Evolutionary conservation across 352 stramenopile genomes (phyloP), one percentile per base, ranked within the genome.

Genomic region (Phytophthora constricta): DNA sequence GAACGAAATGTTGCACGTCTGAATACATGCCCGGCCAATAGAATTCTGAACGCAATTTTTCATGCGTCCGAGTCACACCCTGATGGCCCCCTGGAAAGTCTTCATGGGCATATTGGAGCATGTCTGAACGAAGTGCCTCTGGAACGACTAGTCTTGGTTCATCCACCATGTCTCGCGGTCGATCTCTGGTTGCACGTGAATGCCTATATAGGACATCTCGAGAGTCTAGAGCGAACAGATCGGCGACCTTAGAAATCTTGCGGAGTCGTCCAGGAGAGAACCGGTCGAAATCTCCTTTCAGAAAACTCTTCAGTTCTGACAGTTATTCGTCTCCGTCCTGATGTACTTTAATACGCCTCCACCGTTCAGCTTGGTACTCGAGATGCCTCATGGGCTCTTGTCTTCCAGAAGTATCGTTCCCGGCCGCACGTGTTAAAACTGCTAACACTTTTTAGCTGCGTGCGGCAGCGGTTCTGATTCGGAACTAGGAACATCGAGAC

Each of bases 11-110:
- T 47, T n/a, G 13, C 41, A 47, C 41, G 8, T 47, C 41, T 2
- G 41, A 11, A 9, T 47, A 47, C 41, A 47, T 47, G 13, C 41
- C 41, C 5, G 41, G 41, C 41, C 41, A 47, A 17, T 47, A 47
- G 41, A 47, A 47, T 17, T 47, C 41, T 47, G 16, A 23, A 20
- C n/a, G 41, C 2, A 53, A 19, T 11, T 34, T 31, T 16, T 53
- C 22, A 17, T 39, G 27, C 0, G 46, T 37, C 5, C 46, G 2
- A 1, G 27, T 33, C 10, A 53, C 33, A 14, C 46, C 46, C 22
- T 53, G 46, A 7, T 53, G 46, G 31, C 46, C 46, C 5, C 22
- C 46, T 22, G 31, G 51, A 5, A 47, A 33, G 19, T 58, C 51
- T 48, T n/a, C n/a, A n/a, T n/a, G 49, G 2, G 33, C 33, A 39